Evolutionary conservation across 441 rosid species (phyloP).

Genomic region (Flueggea neowawraea): DNA sequence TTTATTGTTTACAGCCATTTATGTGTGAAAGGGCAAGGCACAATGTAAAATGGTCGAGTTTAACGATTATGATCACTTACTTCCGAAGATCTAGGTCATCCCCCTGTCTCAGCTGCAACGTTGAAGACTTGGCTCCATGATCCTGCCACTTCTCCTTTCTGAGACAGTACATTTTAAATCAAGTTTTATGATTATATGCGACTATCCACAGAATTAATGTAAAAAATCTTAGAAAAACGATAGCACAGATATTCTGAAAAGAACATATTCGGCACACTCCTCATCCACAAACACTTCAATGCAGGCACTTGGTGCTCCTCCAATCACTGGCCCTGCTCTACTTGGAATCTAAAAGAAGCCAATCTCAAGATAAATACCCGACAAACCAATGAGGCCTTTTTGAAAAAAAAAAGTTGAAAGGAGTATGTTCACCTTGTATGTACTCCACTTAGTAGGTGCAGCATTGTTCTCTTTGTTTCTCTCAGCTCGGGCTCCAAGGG

Average conservation of each 20-base stretch:
- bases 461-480: constrained; percentile 94
- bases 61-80: constrained; percentile 26
- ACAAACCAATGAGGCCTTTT: neutral
- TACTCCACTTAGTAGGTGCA: constrained; percentile 69
- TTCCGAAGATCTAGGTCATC: constrained; percentile 58
- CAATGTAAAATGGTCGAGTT: neutral
- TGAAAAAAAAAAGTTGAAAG: neutral
- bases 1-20: no score
- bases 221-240: neutral
- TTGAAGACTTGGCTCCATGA: constrained; percentile 33
- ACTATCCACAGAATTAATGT: neutral
- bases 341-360: constrained; percentile 54
- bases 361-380: neutral
- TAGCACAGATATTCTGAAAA: neutral
- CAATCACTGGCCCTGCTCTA: constrained; percentile 39
- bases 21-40: no score
- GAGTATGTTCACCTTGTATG: constrained; percentile 46
- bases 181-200: neutral
- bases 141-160: constrained; percentile 24
- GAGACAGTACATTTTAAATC: constrained; percentile 8
- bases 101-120: constrained; percentile 37
- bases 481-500: constrained; percentile 68
- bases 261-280: constrained; percentile 56
- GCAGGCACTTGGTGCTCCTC: constrained; percentile 28
- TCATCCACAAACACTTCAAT: constrained; percentile 86